These are phyloP conservation scores for Yamadazyma friedrichii DNA, from an alignment of 1,139 yeast genomes.

Conservation along the genomic window DNA sequence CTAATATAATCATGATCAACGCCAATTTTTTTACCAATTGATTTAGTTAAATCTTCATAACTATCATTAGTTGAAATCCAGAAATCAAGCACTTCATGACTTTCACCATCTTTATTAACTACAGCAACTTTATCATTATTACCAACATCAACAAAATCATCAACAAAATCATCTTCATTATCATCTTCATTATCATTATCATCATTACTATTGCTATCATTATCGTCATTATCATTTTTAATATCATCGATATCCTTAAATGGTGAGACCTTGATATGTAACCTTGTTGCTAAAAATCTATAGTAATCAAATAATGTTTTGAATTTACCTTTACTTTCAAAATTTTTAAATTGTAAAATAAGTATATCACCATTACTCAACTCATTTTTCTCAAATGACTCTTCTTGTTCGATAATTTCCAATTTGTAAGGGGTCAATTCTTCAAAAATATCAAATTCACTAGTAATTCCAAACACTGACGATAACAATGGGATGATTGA, in stretches of 20 bases:
- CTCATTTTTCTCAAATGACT: conserved; percentile 63
- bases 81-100: conserved; percentile 41
- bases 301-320: conserved; percentile 52
- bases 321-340: conserved; percentile 21
- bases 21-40: conserved; percentile 51
- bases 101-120: conserved; percentile 2
- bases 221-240: conserved; percentile 42
- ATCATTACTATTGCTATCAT: conserved; percentile 34
- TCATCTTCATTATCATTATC: conserved; percentile 17
- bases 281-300: conserved; percentile 62
- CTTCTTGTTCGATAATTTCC: conserved; percentile 43
- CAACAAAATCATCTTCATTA: conserved; percentile 15
- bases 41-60: conserved; percentile 58
- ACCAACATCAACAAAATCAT: conserved; percentile 6
- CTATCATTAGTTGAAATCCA: conserved; percentile 68
- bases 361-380: conserved; percentile 79
- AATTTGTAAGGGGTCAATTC: conserved; percentile 69
- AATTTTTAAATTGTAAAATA: conserved; percentile 47
- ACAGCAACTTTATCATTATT: conserved; percentile 2
- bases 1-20: conserved; percentile 66
- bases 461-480: conserved; percentile 44
- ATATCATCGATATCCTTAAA: conserved; percentile 3
- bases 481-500: conserved; percentile 45
- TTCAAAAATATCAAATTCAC: conserved; percentile 54
- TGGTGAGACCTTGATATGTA: conserved; percentile 58